A percentile compares a stretch with the other conserved stretches of the same genome.
These are phyloP conservation scores for Microstroma glucosiphilum DNA, from an alignment of 1,284 basidiomycete species.

Conservation along the genomic window DNA sequence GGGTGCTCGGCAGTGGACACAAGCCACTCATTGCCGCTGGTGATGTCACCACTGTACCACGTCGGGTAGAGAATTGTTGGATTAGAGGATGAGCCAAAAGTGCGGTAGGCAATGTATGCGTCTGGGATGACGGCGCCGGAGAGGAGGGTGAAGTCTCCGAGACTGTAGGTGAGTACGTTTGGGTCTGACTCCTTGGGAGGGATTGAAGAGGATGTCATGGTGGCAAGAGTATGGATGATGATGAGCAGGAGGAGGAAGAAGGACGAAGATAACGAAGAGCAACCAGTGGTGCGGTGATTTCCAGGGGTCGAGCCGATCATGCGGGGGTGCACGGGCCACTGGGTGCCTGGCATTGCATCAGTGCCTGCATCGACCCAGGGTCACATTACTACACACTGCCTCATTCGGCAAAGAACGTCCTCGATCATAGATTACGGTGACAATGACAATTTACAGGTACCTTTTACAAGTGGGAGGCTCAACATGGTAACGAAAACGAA, in stretches of 20 bases:
- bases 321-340: too few relatives aligned
- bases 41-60: constrained; percentile 34
- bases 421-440: too few relatives aligned
- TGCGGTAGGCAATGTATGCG: constrained; percentile 35
- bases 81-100: constrained; percentile 21
- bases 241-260: not conserved
- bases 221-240: not conserved
- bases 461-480: too few relatives aligned
- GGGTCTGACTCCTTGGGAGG: not conserved
- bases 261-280: too few relatives aligned
- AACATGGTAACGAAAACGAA: too few relatives aligned
- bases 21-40: constrained; percentile 30
- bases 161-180: constrained; percentile 8
- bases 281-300: too few relatives aligned
- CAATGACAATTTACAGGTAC: too few relatives aligned
- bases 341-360: too few relatives aligned
- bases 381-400: not conserved
- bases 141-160: constrained; percentile 29
- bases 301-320: too few relatives aligned
- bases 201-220: not conserved
- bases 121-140: constrained; percentile 19
- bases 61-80: constrained; percentile 37
- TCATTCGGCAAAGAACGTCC: too few relatives aligned
- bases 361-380: too few relatives aligned
- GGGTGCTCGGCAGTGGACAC: constrained; percentile 15